Percentiles rank a stretch among this genome's conserved stretches.
Evolutionary conservation across 495 filamentous ascomycete species (phyloP).

Genomic region (Elaphomyces granulatus): DNA sequence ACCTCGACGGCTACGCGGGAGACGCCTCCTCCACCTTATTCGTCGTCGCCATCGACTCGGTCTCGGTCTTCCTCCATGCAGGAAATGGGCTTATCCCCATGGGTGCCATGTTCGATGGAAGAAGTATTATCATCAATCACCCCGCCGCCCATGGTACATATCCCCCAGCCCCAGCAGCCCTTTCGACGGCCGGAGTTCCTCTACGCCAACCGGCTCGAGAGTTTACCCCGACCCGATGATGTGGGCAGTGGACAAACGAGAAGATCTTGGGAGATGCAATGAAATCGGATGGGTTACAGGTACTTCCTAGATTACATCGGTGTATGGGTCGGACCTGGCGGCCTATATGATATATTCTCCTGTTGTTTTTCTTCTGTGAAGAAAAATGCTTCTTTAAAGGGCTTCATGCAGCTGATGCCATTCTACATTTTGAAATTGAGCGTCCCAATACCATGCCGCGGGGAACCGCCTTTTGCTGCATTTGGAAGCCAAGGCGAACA

Average conservation of each 20-base stretch:
- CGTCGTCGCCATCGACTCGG: conserved; percentile 17
- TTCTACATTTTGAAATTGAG: no score
- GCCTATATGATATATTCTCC: no score
- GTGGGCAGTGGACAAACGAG: neutral
- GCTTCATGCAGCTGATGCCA: no score
- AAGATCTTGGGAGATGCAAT: neutral
- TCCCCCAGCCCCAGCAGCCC: conserved; percentile 15
- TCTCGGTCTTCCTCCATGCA: conserved; percentile 26
- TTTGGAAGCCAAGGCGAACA: no score
- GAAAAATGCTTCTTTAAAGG: no score
- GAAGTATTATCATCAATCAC: conserved; percentile 2
- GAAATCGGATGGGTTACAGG: neutral
- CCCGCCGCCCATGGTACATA: conserved; percentile 16
- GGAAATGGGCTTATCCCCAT: conserved; percentile 8
- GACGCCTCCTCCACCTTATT: conserved; percentile 34
- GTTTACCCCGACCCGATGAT: neutral
- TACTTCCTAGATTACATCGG: no score
- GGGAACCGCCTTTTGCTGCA: no score
- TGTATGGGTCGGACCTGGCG: no score
- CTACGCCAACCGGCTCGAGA: neutral
- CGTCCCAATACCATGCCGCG: no score
- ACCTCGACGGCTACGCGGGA: conserved; percentile 34
- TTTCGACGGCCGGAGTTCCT: conserved; percentile 11
- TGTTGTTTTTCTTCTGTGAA: no score
- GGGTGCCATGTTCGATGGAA: neutral